Conservation (phyloP, 768 basidiomycete genomes). For the Mycena metata region DNA sequence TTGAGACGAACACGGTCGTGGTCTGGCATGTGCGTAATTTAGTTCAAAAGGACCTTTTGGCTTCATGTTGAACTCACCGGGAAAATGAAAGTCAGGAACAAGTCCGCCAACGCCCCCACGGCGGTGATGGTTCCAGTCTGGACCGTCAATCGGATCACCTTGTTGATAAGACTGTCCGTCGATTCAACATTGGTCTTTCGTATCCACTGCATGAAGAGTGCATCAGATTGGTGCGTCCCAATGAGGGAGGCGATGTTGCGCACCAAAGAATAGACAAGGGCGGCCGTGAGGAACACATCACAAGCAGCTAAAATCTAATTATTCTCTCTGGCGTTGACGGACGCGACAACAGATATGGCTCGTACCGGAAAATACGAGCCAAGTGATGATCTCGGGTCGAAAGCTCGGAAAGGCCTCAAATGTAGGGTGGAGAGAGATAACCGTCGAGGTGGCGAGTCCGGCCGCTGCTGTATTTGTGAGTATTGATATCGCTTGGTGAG, state of each 20-base stretch:
- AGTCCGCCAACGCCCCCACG: constrained; percentile 19
- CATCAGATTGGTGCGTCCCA: too few species aligned
- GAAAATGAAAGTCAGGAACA: constrained; percentile 18
- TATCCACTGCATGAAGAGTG: constrained; percentile 22
- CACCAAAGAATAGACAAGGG: constrained; percentile 20
- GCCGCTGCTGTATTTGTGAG: constrained; percentile 15
- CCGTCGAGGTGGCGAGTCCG: constrained; percentile 21
- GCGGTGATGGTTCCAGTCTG: constrained; percentile 36
- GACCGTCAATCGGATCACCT: constrained; percentile 35
- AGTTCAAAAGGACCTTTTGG: too few species aligned
- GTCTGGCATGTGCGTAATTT: not conserved
- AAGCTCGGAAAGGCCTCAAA: constrained; percentile 21
- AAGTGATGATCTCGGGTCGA: constrained; percentile 26
- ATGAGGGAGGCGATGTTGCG: not conserved
- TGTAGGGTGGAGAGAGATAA: constrained; percentile 22
- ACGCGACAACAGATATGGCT: too few species aligned
- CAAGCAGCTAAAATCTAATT: constrained; percentile 15
- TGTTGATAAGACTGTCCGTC: constrained; percentile 34
- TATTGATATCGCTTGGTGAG: not conserved
- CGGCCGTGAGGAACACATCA: constrained; percentile 33
- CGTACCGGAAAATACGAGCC: too few species aligned
- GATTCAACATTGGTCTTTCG: constrained; percentile 19
- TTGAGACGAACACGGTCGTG: constrained; percentile 8
- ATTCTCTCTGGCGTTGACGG: too few species aligned
- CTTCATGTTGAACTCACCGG: constrained; percentile 2